A percentile compares a stretch with the other conserved stretches of the same genome.
phyloP scores from a whole-genome alignment of 2,329 filamentous ascomycete species.

The Dothidotthia symphoricarpi region DNA sequence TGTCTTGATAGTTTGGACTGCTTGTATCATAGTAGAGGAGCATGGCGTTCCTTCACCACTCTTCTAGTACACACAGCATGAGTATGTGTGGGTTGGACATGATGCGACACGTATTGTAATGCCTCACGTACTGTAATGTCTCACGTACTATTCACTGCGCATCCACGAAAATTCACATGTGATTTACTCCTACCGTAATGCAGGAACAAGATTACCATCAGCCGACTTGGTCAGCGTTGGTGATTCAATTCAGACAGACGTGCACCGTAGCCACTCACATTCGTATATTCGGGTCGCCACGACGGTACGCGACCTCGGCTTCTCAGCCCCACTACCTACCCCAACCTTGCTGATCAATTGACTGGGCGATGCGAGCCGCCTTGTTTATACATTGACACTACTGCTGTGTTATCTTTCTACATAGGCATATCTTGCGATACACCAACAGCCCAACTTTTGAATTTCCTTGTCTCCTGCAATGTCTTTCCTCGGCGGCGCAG shows the following conservation, averaged over 20 bases:
- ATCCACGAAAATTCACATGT: too few relatives aligned
- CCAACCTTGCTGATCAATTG: slow-evolving; percentile 25
- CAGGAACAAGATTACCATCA: too few relatives aligned
- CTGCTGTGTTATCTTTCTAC: too few relatives aligned
- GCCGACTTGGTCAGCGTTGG: background rate
- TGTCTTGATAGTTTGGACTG: slow-evolving; percentile 25
- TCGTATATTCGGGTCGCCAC: slow-evolving; percentile 5
- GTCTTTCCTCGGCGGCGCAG: slow-evolving; percentile 94
- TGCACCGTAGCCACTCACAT: background rate
- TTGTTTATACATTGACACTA: too few relatives aligned
- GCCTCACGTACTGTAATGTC: slow-evolving; percentile 1
- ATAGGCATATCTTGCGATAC: background rate
- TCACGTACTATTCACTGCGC: background rate
- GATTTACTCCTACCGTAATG: too few relatives aligned
- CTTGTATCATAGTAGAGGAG: slow-evolving; percentile 35
- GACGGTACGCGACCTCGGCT: slow-evolving; percentile 18
- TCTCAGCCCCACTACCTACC: slow-evolving; percentile 17
- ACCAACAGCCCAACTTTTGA: background rate
- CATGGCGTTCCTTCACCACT: slow-evolving; percentile 28
- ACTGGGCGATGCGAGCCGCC: too few relatives aligned
- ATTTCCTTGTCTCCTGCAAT: slow-evolving; percentile 52
- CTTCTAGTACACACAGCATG: slow-evolving; percentile 20
- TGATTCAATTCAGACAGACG: too few relatives aligned
- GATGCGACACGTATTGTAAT: slow-evolving; percentile 11
- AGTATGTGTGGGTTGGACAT: slow-evolving; percentile 2